Base-by-base conservation (phyloP, 805 yeast genomes). In the Sugiyamaella valdiviana region DNA sequence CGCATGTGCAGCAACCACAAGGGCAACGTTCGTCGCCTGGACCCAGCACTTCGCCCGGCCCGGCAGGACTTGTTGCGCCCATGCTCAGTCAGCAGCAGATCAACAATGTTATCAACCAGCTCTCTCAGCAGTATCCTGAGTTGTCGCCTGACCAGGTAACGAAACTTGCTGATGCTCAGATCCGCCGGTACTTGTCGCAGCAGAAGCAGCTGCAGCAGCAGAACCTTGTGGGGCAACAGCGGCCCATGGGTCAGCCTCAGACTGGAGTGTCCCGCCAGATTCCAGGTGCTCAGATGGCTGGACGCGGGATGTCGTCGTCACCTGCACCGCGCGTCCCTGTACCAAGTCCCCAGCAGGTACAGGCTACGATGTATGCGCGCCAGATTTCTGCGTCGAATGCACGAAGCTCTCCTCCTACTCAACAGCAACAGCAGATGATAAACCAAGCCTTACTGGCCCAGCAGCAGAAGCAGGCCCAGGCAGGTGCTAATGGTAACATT, bases 81-180 rank as follows among this genome's bases (percentile, higher is more conserved):
- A 5, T 44, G 10, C 21, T 45, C n/a, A 45, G 39, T 26, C 48
- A 54, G 19, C 57, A 54, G 51, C 61, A 58, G 22, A 39, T 58
- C 15, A 49, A 49, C 16, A 51, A 53, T n/a, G 42, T 58, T 39
- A 51, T 56, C 3, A 55, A 43, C 41, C 63, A 56, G 50, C 55
- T 48, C 24, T 51, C 42, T 45, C 49, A 44, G 20, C 64, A 56
- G 53, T 55, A 61, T 40, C 66, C 64, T 2, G 51, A 49, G n/a
- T 57, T 59, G 38, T 49, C 68, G 3, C 59, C 64, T 23, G 65
- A 62, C 21, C 65, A 65, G 47, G 63, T 59, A 9, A 57, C 59
- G 15, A 61, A 56, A 51, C 54, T 57, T 40, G 66, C 64, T 1
- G 66, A 63, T 32, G 62, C 55, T 20, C 68, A 64, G 45, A 56